Conservation (phyloP, 192 early-diverging fungal species). For the Coemansia sp. region DNA sequence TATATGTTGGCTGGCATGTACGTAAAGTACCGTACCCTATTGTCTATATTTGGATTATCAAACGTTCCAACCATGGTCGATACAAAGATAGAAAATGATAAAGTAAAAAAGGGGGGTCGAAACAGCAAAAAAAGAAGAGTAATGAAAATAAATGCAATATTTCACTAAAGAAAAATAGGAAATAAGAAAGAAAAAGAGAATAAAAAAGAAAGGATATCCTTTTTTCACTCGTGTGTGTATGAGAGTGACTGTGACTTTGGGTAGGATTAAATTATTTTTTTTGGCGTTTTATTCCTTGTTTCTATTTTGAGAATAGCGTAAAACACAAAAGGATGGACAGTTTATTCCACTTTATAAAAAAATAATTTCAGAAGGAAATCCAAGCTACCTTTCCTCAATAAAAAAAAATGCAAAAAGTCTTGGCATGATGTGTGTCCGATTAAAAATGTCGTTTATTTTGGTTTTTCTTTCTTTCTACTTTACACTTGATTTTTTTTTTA, state of each 20-base stretch:
- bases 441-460: too few species aligned
- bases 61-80: neutral
- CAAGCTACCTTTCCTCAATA: neutral
- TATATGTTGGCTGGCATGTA: slow-evolving; percentile 27
- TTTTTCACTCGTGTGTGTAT: too few species aligned
- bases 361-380: neutral
- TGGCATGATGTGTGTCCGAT: too few species aligned
- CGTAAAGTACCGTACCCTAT: slow-evolving; percentile 31
- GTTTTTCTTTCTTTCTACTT: too few species aligned
- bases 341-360: neutral
- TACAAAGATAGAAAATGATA: neutral
- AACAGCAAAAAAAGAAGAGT: neutral
- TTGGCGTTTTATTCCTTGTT: too few species aligned
- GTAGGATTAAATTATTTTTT: too few species aligned
- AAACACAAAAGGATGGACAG: neutral
- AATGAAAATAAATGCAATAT: too few species aligned
- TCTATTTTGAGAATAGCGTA: too few species aligned
- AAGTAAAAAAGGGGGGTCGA: neutral
- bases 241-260: too few species aligned
- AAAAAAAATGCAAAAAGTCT: neutral
- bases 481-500: neutral
- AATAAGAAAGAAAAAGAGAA: neutral
- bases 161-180: neutral
- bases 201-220: neutral
- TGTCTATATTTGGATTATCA: slow-evolving; percentile 8